Evolutionary conservation across 2,329 filamentous ascomycete species (phyloP), one percentile per base, ranked within the genome.

Genomic region (Sporothrix pallida): DNA sequence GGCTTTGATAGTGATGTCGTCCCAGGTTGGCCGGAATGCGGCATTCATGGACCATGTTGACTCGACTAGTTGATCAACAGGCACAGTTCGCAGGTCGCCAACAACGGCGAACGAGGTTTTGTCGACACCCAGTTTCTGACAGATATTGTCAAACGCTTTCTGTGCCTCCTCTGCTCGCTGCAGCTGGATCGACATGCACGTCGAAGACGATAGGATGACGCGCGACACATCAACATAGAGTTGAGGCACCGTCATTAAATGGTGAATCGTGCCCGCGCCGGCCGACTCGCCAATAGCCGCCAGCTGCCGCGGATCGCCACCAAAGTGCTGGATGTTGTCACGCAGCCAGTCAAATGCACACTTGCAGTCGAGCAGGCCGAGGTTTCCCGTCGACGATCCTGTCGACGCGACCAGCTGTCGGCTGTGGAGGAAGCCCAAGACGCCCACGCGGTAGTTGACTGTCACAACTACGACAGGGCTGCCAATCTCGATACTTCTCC

Each of bases 361-460:
- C 50, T 71, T 56, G 20, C n/a, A 20, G 50, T 71, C 68, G n/a
- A 71, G n/a, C 9, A 71, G 54, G 6, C 68, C 68, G n/a, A 71
- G 17, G 52, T 71, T 71, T 3, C 50, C 68, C 68, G 68, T 71
- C 9, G 68, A 71, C 52, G 50, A 71, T 17, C 23, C 31, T 1
- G 68, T 20, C 23, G 68, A 52, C 50, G 56, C 52, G 17, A 44
- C 52, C 48, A 46, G 13, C 31, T 71, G 68, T 46, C 31, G 17
- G 68, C 68, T 23, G 44, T 72, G 70, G 12, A 72, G 58, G 23
- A 63, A 72, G 46, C 70, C 70, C 12, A 72, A n/a, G 2, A 72
- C 70, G 4, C 70, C 70, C 20, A 72, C 42, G 2, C 70, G 70
- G 52, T 65, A 72, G 23, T 72, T 72, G 23, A 72, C 65, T 23